Conservation (phyloP, 2,329 filamentous ascomycete genomes). For the Parastagonospora avenae region DNA sequence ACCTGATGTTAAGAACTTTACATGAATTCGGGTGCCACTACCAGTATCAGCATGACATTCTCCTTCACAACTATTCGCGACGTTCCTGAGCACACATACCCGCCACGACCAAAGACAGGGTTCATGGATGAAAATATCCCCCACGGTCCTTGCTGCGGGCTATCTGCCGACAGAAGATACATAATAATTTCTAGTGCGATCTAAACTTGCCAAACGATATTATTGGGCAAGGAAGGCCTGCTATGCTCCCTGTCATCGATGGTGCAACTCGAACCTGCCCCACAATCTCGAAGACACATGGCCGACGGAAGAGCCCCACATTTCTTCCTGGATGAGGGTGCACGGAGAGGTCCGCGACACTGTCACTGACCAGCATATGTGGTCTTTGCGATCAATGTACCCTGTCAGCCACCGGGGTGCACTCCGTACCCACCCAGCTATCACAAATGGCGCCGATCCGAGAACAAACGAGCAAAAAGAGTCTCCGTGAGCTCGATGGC, state of each 20-base stretch:
- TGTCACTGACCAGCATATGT: background rate
- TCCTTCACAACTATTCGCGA: background rate
- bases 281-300: conserved; percentile 3
- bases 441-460: background rate
- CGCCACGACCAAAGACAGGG: too few species aligned
- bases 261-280: conserved; percentile 6
- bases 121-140: background rate
- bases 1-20: background rate
- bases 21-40: background rate
- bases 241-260: conserved; percentile 1
- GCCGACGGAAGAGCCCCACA: conserved; percentile 4
- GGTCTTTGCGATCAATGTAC: background rate
- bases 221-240: conserved; percentile 5
- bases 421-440: background rate
- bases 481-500: background rate
- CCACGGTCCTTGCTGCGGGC: background rate
- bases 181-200: background rate
- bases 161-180: conserved; percentile 1
- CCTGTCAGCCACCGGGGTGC: background rate
- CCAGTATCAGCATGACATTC: background rate
- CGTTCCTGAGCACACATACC: background rate
- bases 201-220: background rate
- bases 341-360: background rate
- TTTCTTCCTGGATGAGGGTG: background rate
- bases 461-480: too few species aligned